Evolutionary conservation across 2,329 filamentous ascomycete genomes (phyloP).

Genomic region (Graphilbum ipis-grandicollis): DNA sequence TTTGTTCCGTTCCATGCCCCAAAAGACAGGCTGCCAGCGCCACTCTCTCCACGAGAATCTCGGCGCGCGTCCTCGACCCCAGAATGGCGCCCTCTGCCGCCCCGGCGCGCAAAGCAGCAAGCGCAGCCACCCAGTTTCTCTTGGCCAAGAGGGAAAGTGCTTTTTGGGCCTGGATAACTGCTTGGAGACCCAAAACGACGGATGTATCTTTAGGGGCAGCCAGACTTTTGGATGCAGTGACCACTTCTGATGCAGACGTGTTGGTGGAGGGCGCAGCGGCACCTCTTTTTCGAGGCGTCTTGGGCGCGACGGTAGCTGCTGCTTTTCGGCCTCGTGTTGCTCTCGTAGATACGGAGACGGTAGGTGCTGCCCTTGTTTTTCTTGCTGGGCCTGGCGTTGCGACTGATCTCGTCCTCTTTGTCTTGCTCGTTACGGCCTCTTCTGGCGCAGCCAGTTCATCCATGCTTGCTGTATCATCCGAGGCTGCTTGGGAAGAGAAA

Average conservation of each 20-base stretch:
- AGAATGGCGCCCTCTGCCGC: constrained; percentile 11
- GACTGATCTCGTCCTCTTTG: too few relatives aligned
- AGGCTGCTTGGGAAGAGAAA: too few relatives aligned
- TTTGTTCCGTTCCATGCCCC: constrained; percentile 50
- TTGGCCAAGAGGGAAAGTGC: constrained; percentile 28
- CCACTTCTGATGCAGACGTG: too few relatives aligned
- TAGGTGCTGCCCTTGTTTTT: constrained; percentile 13
- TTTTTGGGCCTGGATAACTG: constrained; percentile 22
- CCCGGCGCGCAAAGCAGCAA: constrained; percentile 29
- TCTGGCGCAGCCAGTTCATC: too few relatives aligned
- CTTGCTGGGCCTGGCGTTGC: too few relatives aligned
- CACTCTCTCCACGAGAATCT: constrained; percentile 34
- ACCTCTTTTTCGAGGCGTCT: constrained; percentile 4
- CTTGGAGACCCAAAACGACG: constrained; percentile 15
- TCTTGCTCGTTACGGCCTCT: too few relatives aligned
- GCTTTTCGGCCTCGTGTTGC: constrained; percentile 11
- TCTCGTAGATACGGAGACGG: neutral
- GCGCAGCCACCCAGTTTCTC: constrained; percentile 40
- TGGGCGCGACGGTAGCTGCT: constrained; percentile 11
- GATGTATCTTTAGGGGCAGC: constrained; percentile 10
- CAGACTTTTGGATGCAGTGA: too few relatives aligned
- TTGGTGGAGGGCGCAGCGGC: too few relatives aligned
- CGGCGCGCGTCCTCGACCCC: constrained; percentile 6
- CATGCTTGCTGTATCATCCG: too few relatives aligned
- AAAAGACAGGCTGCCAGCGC: constrained; percentile 51